Percentiles rank a stretch among this genome's conserved stretches.
phyloP scores from a whole-genome alignment of 805 yeast species.

The Candida michaelii region DNA sequence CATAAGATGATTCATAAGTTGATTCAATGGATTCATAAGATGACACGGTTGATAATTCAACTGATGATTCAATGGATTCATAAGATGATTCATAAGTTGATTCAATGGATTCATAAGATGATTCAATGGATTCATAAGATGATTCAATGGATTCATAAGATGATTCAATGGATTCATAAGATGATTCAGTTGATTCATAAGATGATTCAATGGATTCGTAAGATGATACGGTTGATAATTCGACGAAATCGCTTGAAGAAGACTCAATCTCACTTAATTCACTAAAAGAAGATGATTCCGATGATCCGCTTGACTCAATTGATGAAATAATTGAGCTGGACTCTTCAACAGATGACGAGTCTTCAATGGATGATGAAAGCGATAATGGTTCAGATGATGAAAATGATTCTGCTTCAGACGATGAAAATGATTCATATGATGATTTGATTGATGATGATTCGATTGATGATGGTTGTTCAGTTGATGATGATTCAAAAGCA shows the following conservation, averaged over 20 bases:
- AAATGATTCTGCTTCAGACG: not conserved
- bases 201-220: too few species aligned
- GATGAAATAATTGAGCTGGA: not conserved
- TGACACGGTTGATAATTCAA: not conserved
- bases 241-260: not conserved
- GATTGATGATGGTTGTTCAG: not conserved
- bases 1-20: too few species aligned
- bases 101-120: too few species aligned
- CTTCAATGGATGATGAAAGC: not conserved
- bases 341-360: not conserved
- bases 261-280: too few species aligned
- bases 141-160: not conserved
- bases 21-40: too few species aligned
- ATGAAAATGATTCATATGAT: not conserved
- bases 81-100: too few species aligned
- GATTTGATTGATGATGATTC: constrained; percentile 8
- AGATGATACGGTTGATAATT: too few species aligned
- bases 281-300: not conserved
- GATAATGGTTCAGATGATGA: not conserved
- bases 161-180: not conserved
- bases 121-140: not conserved
- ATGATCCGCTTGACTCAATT: not conserved
- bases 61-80: not conserved
- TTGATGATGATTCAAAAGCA: not conserved
- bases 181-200: not conserved